Evolutionary conservation across 768 basidiomycete species (phyloP).

Genomic region (Russula sp.): DNA sequence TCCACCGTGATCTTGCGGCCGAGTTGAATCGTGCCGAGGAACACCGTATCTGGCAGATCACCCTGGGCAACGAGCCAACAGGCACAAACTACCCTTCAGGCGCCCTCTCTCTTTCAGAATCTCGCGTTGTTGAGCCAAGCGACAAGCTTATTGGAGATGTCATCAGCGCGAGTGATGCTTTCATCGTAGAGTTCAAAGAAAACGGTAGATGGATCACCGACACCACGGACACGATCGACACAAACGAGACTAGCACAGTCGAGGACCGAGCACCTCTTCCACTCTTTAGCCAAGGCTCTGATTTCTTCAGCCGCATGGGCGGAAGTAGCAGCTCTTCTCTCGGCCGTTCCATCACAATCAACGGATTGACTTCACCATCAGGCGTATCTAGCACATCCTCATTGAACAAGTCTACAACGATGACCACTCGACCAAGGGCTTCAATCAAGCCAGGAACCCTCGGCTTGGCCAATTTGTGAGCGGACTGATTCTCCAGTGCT

Average conservation of each 20-base stretch:
- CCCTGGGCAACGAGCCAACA: constrained; percentile 23
- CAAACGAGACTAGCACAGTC: not conserved
- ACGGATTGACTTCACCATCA: constrained; percentile 17
- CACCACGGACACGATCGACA: not conserved
- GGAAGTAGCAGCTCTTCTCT: constrained; percentile 9
- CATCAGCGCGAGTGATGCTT: constrained; percentile 55
- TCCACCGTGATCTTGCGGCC: constrained; percentile 26
- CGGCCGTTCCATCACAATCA: constrained; percentile 2
- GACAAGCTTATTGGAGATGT: constrained; percentile 50
- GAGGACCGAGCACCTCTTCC: constrained; percentile 16
- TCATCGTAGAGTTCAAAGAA: constrained; percentile 69
- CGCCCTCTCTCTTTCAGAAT: constrained; percentile 23
- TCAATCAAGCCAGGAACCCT: constrained; percentile 64
- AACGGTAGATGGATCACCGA: constrained; percentile 50
- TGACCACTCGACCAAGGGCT: constrained; percentile 27
- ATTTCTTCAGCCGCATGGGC: constrained; percentile 21
- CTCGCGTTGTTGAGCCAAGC: constrained; percentile 39
- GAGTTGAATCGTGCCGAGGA: constrained; percentile 20
- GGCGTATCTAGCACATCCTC: constrained; percentile 9
- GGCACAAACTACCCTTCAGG: constrained; percentile 19
- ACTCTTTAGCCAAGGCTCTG: constrained; percentile 20
- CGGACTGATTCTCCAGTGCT: constrained; percentile 7
- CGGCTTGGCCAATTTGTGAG: constrained; percentile 83
- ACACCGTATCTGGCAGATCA: constrained; percentile 61
- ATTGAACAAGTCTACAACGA: constrained; percentile 12